Percentiles rank a stretch among this genome's conserved stretches.
Conservation (phyloP, 805 yeast species). For the Kodamaea jinghongensis region DNA sequence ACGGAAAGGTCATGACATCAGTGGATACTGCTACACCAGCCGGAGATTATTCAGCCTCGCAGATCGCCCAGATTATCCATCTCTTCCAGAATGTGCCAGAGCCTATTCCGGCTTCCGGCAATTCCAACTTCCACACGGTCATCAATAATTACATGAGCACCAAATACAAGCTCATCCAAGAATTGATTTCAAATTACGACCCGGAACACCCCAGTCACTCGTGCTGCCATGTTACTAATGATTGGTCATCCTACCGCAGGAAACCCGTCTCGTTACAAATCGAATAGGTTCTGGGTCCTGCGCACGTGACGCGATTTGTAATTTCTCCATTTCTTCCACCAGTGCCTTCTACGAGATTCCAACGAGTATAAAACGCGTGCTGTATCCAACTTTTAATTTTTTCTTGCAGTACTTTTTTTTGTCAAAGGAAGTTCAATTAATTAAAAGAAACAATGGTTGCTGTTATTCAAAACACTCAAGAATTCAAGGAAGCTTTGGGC, state of each 20-base stretch:
- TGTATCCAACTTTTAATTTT: neutral
- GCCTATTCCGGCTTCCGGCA: neutral
- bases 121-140: slow-evolving; percentile 1
- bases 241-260: slow-evolving; percentile 1
- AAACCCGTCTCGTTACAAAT: slow-evolving; percentile 1
- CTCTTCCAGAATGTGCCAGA: neutral
- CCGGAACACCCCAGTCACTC: slow-evolving; percentile 1
- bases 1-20: slow-evolving; percentile 4
- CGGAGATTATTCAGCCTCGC: slow-evolving; percentile 1
- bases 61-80: slow-evolving; percentile 3
- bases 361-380: slow-evolving; percentile 3
- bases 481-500: slow-evolving; percentile 65
- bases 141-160: neutral
- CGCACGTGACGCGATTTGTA: slow-evolving; percentile 8
- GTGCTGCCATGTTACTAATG: neutral
- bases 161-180: neutral
- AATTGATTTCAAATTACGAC: slow-evolving; percentile 1
- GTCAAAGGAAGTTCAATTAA: too few relatives aligned
- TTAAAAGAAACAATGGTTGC: slow-evolving; percentile 32
- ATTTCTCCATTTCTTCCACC: neutral
- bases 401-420: neutral
- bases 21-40: neutral
- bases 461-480: slow-evolving; percentile 34
- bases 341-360: slow-evolving; percentile 1
- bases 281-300: neutral